Evolutionary conservation across 208 protist species (phyloP).

Genomic region (Trichomonas vaginalis): DNA sequence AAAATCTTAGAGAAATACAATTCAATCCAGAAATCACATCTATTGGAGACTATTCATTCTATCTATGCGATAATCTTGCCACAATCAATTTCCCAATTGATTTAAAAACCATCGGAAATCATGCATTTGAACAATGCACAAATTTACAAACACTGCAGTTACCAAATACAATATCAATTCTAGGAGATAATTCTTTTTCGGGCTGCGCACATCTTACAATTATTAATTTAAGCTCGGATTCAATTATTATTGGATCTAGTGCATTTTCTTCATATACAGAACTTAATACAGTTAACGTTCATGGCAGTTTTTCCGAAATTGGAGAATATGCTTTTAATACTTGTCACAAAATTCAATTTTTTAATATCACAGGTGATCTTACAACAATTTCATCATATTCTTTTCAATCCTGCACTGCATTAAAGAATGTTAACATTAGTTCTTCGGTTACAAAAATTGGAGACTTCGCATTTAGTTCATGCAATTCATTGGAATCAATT

Average conservation of each 20-base stretch:
- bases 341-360: neutral
- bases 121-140: neutral
- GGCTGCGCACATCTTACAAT: neutral
- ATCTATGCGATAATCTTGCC: neutral
- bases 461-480: neutral
- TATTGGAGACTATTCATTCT: neutral
- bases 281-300: neutral
- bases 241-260: neutral
- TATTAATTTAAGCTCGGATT: neutral
- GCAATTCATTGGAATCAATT: neutral
- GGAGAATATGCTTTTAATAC: neutral
- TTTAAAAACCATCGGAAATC: neutral
- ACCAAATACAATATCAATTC: neutral
- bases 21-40: neutral
- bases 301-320: neutral
- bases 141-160: neutral
- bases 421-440: neutral
- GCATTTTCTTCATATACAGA: neutral
- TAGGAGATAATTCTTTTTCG: neutral
- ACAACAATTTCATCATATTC: neutral
- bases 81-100: neutral
- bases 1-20: neutral
- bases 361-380: neutral
- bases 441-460: neutral
- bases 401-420: neutral